Conservation (phyloP, 768 basidiomycete species). For the Calocybe cyanea region DNA sequence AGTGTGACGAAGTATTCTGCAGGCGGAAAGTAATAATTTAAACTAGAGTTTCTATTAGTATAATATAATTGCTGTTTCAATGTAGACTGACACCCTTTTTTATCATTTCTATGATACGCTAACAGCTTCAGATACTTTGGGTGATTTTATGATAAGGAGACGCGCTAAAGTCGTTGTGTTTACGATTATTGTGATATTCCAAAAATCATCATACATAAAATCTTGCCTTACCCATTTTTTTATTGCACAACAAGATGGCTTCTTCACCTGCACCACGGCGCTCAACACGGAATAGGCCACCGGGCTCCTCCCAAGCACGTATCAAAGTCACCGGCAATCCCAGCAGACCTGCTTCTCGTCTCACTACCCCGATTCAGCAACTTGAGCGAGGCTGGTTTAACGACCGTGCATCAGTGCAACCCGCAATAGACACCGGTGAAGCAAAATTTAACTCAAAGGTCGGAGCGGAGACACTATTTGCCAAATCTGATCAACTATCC, state of each 20-base stretch:
- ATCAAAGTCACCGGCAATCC: constrained; percentile 23
- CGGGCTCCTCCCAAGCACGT: constrained; percentile 27
- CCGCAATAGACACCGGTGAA: constrained; percentile 71
- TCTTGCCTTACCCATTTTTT: not conserved
- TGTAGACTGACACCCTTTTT: not conserved
- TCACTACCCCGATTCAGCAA: constrained; percentile 36
- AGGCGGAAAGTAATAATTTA: constrained; percentile 35
- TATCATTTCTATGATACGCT: too few relatives aligned
- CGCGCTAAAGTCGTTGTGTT: too few relatives aligned
- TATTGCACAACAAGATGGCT: constrained; percentile 37
- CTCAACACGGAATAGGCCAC: constrained; percentile 34
- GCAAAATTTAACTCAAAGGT: constrained; percentile 28
- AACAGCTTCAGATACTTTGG: too few relatives aligned
- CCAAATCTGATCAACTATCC: constrained; percentile 68
- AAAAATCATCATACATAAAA: too few relatives aligned
- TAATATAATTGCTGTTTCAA: not conserved
- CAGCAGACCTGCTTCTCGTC: constrained; percentile 32
- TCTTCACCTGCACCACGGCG: constrained; percentile 62
- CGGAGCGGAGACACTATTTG: constrained; percentile 49
- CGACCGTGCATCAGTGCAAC: constrained; percentile 41
- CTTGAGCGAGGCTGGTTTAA: constrained; percentile 16
- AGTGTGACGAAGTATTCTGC: constrained; percentile 45
- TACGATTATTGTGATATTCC: constrained; percentile 8
- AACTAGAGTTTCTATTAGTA: not conserved
- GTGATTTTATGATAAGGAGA: too few relatives aligned